Conservation (phyloP, 2,329 filamentous ascomycete species). For the Hypoxylon sp. region DNA sequence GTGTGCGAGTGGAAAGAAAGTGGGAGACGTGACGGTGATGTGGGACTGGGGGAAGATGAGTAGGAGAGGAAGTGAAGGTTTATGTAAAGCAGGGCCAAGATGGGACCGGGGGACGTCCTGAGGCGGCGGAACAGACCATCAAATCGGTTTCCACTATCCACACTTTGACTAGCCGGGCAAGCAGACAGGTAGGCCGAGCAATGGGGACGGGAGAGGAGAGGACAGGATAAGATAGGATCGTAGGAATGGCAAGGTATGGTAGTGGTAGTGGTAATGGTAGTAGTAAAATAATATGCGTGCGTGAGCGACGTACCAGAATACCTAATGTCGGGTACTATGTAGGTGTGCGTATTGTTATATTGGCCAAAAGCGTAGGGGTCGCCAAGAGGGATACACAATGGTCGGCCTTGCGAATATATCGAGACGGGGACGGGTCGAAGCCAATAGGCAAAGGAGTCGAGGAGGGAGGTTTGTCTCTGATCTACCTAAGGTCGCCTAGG, state of each 20-base stretch:
- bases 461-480: background rate
- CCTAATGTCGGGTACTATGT: no score
- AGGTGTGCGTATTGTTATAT: conserved; percentile 5
- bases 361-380: conserved; percentile 13
- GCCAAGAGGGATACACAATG: conserved; percentile 30
- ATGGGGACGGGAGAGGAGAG: no score
- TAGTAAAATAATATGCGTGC: conserved; percentile 25
- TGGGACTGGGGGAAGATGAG: conserved; percentile 35
- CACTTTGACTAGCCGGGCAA: conserved; percentile 37
- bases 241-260: conserved; percentile 24
- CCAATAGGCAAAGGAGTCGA: background rate
- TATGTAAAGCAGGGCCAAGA: conserved; percentile 43
- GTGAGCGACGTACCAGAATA: conserved; percentile 14
- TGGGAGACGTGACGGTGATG: conserved; percentile 39
- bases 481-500: background rate
- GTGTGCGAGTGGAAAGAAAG: conserved; percentile 33
- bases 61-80: conserved; percentile 38
- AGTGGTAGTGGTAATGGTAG: conserved; percentile 8
- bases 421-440: conserved; percentile 9
- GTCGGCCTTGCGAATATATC: conserved; percentile 33
- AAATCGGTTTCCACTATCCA: conserved; percentile 44
- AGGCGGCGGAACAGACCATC: conserved; percentile 45
- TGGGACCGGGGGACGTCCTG: conserved; percentile 42
- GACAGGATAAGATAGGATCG: conserved; percentile 26
- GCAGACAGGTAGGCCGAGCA: no score